Evolutionary conservation across 805 yeast genomes (phyloP), one percentile per base, ranked within the genome.

Genomic region (Spathaspora gorwiae): DNA sequence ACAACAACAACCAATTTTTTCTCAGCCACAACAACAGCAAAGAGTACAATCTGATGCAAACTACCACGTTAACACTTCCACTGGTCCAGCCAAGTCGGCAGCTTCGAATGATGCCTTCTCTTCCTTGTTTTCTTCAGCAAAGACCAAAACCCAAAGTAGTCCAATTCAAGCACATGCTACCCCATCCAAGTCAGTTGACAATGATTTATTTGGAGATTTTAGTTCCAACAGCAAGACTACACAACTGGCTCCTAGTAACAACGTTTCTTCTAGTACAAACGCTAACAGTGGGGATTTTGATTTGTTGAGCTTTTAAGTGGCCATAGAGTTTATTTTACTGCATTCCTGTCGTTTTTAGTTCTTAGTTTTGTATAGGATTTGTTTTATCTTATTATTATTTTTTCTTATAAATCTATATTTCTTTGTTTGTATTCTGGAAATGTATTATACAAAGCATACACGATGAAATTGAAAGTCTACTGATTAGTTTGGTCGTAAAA

Each of bases 31-130:
- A 43, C 50, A 48, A 38, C n/a, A n/a, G n/a, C 48, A 44, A 35
- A 36, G 35, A 44, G 47, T 33, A 15, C 39, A 26, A 35, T 50
- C 51, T 15, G 41, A 40, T 30, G 51, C 56, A 7, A 54, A 51
- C 45, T 51, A 55, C 38, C 53, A 55, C 26, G 51, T 61, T 37
- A 15, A 26, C 26, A 36, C 46, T 3, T 59, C 72, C 8, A 58
- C 75, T 5, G 71, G 71, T 5, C 64, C 68, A n/a, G 54, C 73
- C 9, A 66, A 67, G 46, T 64, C 72, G 5, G 68, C 75, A 43
- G 43, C 56, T 7, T 71, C 68, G 44, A 72, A 69, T 47, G 94
- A 86, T 57, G 85, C 90, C 0, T 86, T 86, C 63, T 83, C 90
- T 24, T 80, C 86, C 3, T 68, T 86, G 51, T 81, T 86, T 54